A percentile compares a stretch with the other conserved stretches of the same genome.
These are phyloP conservation scores for Spirogloea muscicola DNA, from an alignment of 139 green algal species.

Conservation along the genomic window DNA sequence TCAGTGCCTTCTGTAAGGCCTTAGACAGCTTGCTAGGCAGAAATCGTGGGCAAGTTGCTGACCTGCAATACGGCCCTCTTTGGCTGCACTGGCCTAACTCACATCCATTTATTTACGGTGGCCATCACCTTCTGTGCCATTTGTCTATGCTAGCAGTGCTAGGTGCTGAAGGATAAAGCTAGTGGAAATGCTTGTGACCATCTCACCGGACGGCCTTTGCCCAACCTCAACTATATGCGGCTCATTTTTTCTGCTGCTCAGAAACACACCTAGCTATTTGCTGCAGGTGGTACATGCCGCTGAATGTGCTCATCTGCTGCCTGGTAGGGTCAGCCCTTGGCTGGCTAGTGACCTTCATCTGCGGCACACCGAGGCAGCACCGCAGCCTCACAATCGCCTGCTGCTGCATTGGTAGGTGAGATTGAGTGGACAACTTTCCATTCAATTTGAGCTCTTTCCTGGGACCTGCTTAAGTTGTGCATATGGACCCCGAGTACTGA, in stretches of 20 bases:
- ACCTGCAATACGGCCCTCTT: neutral
- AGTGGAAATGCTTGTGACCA: neutral
- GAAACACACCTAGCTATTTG: too few relatives aligned
- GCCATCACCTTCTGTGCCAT: too few relatives aligned
- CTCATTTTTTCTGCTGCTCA: neutral
- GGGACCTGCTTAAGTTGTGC: neutral
- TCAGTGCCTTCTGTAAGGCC: neutral
- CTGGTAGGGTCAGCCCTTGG: neutral
- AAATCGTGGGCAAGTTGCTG: neutral
- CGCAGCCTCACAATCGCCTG: slow-evolving; percentile 5
- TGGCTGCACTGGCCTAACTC: too few relatives aligned
- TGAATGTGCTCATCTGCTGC: slow-evolving; percentile 17
- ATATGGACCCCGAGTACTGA: too few relatives aligned
- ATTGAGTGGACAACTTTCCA: neutral
- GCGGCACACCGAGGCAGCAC: neutral
- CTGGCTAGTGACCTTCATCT: neutral
- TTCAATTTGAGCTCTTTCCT: neutral
- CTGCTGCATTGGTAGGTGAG: slow-evolving; percentile 2
- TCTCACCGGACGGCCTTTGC: neutral
- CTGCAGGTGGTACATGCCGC: slow-evolving; percentile 11
- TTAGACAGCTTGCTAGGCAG: neutral
- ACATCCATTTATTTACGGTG: too few relatives aligned
- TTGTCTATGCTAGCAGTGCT: too few relatives aligned
- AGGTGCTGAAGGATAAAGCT: too few relatives aligned
- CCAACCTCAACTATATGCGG: neutral